Base-by-base conservation (phyloP, 495 filamentous ascomycete genomes). In the Saxophila tyrrhenica region DNA sequence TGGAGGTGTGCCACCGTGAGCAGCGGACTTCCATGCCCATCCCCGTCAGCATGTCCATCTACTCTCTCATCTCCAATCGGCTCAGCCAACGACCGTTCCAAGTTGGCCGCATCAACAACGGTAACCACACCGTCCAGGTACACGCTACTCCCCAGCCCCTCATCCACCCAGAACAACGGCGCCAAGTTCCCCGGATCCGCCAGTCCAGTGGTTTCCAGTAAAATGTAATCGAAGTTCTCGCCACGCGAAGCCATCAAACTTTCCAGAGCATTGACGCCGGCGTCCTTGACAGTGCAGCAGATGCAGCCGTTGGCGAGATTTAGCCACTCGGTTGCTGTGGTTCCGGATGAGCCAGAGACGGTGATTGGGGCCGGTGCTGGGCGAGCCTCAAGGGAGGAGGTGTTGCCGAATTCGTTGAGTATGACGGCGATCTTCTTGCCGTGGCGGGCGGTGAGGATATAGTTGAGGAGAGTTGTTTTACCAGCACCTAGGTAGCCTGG, bases 361-460 rank as follows among this genome's bases (percentile, higher is more conserved):
- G 29, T 35, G 5, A 35, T 35, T 5, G 29, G 29, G 29, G 29
- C 29, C 7, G 29, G 29, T 5, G 29, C 29, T 35, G 29, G 29
- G 29, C 29, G 29, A 13, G 29, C 95, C 64, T 98, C 91, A 60
- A 98, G 94, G 65, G 95, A 91, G 62, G 85, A 75, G 56, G 89
- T 53, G 54, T 61, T 61, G 35, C 58, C 58, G 54, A 61, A 61
- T 54, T 61, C 91, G 68, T 98, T 98, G 72, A 97, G 79, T 54
- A 98, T 98, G 23, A 98, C 92, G 10, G 92, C 92, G 66, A 98
- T 89, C 66, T 84, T 92, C 75, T 96, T 97, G 64, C 90, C 91
- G 77, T 97, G 92, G 51, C 87, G 82, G 57, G 89, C 89, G 20
- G 81, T 89, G 35, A 98, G 74, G 42, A 98, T 96, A 67, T 97